phyloP scores from a whole-genome alignment of 768 basidiomycete species.

The Myochromella boudieri region DNA sequence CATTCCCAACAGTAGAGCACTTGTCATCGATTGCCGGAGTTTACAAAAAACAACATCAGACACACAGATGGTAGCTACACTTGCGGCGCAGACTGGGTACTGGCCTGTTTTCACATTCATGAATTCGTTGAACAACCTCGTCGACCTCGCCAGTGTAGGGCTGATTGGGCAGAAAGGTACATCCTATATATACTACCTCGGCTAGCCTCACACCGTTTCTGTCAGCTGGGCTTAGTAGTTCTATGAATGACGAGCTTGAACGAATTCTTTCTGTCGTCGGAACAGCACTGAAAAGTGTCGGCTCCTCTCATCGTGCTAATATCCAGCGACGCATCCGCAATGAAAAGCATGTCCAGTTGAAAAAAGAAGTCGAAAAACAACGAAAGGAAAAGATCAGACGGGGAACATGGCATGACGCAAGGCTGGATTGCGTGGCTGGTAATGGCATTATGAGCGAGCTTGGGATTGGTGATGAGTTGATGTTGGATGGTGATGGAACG shows the following conservation, averaged over 20 bases:
- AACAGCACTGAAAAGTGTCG: conserved; percentile 65
- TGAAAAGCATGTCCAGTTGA: conserved; percentile 34
- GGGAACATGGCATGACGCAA: conserved; percentile 86
- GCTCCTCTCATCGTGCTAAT: conserved; percentile 45
- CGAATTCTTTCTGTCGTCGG: conserved; percentile 81
- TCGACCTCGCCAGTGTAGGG: conserved; percentile 91
- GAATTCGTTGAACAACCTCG: conserved; percentile 74
- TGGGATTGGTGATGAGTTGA: conserved; percentile 75
- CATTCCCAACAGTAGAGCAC: conserved; percentile 45
- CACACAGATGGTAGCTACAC: conserved; percentile 56
- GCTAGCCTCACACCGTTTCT: background rate
- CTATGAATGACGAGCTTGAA: conserved; percentile 80
- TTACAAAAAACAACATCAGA: conserved; percentile 73
- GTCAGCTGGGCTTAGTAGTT: conserved; percentile 78
- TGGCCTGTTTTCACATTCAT: conserved; percentile 88
- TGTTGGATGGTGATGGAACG: conserved; percentile 28
- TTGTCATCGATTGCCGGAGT: conserved; percentile 83
- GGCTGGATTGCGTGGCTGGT: conserved; percentile 82
- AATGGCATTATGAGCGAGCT: conserved; percentile 87
- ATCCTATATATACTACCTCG: background rate
- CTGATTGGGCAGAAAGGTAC: conserved; percentile 93
- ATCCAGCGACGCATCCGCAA: conserved; percentile 39
- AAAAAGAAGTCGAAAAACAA: conserved; percentile 36
- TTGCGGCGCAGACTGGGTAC: conserved; percentile 86
- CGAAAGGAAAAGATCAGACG: conserved; percentile 47